These are phyloP conservation scores for Xylaria hypoxylon DNA, from an alignment of 2,329 filamentous ascomycete species.

Conservation along the genomic window DNA sequence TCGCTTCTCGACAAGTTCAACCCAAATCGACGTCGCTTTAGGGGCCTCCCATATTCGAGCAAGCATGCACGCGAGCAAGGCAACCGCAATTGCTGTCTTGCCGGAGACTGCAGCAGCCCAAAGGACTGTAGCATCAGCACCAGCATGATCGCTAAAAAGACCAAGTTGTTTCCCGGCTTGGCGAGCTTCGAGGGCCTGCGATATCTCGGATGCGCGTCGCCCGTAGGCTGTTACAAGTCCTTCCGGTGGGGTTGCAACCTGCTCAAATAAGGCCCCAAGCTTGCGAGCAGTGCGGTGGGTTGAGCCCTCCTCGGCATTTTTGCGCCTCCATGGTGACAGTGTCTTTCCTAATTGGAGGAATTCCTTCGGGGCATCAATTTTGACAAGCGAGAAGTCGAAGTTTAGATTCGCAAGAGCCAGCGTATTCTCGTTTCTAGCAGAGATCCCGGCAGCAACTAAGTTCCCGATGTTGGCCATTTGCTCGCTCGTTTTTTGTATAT, in stretches of 20 bases:
- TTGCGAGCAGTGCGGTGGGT: conserved; percentile 7
- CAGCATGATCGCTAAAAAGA: conserved; percentile 6
- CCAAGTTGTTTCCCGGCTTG: not conserved
- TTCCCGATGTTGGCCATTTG: not conserved
- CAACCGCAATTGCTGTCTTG: conserved; percentile 28
- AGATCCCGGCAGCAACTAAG: not conserved
- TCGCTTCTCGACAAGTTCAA: conserved; percentile 31
- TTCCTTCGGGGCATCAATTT: conserved; percentile 8
- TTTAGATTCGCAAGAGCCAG: not conserved
- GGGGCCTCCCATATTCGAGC: conserved; percentile 35
- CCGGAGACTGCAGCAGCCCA: conserved; percentile 41
- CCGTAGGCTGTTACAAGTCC: conserved; percentile 15
- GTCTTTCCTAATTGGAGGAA: not conserved
- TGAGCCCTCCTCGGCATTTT: conserved; percentile 10
- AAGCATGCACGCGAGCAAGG: conserved; percentile 39
- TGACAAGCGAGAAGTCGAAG: conserved; percentile 15
- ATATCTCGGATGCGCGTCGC: conserved; percentile 9
- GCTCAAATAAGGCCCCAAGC: conserved; percentile 18
- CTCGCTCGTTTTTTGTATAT: not conserved
- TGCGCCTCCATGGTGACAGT: not conserved
- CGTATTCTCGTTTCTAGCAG: not conserved
- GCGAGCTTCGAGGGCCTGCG: not conserved
- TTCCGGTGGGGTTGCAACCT: not conserved
- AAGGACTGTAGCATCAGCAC: conserved; percentile 35
- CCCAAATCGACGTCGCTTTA: conserved; percentile 40